A percentile compares a stretch with the other conserved stretches of the same genome.
Evolutionary conservation across 2,329 filamentous ascomycete genomes (phyloP).

Genomic region (Colletotrichum godetiae): DNA sequence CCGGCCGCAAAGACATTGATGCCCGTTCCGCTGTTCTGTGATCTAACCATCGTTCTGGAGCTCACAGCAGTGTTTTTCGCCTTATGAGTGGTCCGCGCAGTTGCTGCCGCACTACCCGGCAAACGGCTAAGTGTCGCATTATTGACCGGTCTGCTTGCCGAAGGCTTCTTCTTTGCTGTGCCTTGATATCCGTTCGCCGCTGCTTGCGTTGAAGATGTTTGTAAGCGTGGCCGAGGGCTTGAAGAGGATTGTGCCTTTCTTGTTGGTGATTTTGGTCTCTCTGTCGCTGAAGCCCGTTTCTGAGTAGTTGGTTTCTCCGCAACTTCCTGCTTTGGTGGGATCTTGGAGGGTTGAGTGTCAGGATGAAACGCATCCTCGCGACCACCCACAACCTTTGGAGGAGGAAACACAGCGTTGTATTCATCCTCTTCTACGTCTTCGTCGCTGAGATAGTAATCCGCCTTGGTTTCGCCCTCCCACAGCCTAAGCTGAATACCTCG

Average conservation of each 20-base stretch:
- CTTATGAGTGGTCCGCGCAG: conserved; percentile 41
- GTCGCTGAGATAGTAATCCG: conserved; percentile 32
- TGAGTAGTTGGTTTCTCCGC: background rate
- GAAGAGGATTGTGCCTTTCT: background rate
- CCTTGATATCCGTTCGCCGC: conserved; percentile 45
- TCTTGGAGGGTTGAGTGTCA: background rate
- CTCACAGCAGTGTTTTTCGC: conserved; percentile 20
- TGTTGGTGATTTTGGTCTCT: conserved; percentile 4
- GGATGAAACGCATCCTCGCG: background rate
- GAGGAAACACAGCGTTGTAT: conserved; percentile 28
- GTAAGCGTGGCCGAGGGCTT: background rate
- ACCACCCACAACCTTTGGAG: conserved; percentile 15
- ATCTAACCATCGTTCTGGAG: conserved; percentile 21
- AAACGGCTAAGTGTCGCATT: background rate
- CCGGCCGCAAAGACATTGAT: conserved; percentile 60
- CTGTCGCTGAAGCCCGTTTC: background rate
- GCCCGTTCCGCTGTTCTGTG: background rate
- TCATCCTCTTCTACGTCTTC: conserved; percentile 22
- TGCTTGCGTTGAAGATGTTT: background rate
- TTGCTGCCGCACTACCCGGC: conserved; percentile 11
- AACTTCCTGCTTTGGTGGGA: background rate
- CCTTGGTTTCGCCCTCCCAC: conserved; percentile 28
- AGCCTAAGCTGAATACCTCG: conserved; percentile 24
- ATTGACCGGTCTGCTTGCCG: background rate
- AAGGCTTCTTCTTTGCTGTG: conserved; percentile 46